Evolutionary conservation across 345 rosid genomes (phyloP).

Genomic region (Eucalyptus viminalis): DNA sequence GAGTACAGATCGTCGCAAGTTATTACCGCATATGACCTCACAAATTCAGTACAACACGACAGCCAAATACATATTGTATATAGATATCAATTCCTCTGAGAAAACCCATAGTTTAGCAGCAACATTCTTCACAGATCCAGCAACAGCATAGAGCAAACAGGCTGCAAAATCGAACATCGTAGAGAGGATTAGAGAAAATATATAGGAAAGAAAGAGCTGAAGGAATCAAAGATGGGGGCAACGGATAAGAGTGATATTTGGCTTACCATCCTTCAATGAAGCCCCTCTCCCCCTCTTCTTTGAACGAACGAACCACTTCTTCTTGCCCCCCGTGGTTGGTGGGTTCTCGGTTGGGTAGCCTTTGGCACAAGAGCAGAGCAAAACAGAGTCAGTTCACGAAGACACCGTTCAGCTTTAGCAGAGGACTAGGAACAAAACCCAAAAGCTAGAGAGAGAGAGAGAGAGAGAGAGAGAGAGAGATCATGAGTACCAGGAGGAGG

Average conservation of each 20-base stretch:
- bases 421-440: neutral
- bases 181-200: neutral
- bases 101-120: constrained; percentile 14
- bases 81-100: neutral
- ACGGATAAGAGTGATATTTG: neutral
- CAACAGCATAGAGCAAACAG: constrained; percentile 61
- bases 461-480: neutral
- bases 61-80: neutral
- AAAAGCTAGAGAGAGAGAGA: neutral
- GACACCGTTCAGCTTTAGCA: neutral
- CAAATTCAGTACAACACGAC: neutral
- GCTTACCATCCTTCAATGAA: constrained; percentile 58
- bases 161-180: constrained; percentile 11
- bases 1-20: neutral
- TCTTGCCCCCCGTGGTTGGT: neutral
- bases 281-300: constrained; percentile 48
- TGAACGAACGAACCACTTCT: constrained; percentile 9
- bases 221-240: neutral
- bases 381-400: neutral
- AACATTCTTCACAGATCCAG: constrained; percentile 44
- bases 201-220: neutral
- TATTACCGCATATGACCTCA: neutral
- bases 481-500: neutral
- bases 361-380: neutral
- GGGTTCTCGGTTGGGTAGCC: constrained; percentile 25